phyloP scores from a whole-genome alignment of 768 basidiomycete genomes.

The Tulasnella sp. region DNA sequence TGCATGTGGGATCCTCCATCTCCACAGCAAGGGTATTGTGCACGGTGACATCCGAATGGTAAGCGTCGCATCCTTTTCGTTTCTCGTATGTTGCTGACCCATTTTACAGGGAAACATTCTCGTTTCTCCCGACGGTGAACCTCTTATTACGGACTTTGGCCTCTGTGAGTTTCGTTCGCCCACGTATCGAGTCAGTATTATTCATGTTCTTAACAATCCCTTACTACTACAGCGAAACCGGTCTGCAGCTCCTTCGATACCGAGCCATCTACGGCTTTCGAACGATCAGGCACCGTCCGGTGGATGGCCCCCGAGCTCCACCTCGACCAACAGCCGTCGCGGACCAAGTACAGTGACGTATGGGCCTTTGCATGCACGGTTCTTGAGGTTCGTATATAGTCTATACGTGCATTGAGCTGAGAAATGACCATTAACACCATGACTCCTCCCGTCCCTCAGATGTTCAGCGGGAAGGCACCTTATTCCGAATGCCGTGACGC shows the following conservation, averaged over 20 bases:
- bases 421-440: not conserved
- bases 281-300: not conserved
- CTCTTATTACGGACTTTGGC: conserved; percentile 1
- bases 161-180: not conserved
- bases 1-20: not conserved
- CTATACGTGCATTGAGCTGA: not conserved
- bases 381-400: not conserved
- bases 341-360: not conserved
- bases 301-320: conserved; percentile 5
- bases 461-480: not conserved
- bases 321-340: not conserved
- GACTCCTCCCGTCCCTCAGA: not conserved
- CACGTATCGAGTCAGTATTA: no score
- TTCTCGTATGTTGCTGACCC: not conserved
- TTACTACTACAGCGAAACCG: not conserved
- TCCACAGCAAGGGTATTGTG: not conserved
- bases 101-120: not conserved
- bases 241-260: not conserved
- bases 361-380: not conserved
- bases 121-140: not conserved
- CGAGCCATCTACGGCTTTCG: not conserved
- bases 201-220: no score
- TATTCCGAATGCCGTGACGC: not conserved
- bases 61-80: not conserved
- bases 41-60: not conserved